phyloP scores from a whole-genome alignment of 1,284 basidiomycete species.

The Phylloboletellus chloephorus region DNA sequence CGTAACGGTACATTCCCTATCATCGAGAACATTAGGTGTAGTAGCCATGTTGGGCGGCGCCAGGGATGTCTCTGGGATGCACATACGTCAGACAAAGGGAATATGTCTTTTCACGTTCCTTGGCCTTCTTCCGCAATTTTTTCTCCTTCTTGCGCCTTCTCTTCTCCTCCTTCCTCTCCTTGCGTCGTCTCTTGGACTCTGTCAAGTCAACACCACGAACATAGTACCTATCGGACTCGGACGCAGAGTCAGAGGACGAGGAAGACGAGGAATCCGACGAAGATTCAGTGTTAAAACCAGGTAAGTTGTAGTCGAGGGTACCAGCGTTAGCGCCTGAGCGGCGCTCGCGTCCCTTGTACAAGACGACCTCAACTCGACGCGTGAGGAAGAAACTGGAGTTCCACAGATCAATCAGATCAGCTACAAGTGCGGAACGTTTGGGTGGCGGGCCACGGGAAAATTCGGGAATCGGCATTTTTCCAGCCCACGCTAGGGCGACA shows the following conservation, averaged over 20 bases:
- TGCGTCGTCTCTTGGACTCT: slow-evolving; percentile 45
- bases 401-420: slow-evolving; percentile 72
- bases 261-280: slow-evolving; percentile 36
- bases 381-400: slow-evolving; percentile 66
- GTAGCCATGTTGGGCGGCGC: slow-evolving; percentile 22
- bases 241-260: slow-evolving; percentile 37
- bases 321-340: slow-evolving; percentile 59
- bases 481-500: slow-evolving; percentile 63
- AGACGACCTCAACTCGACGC: slow-evolving; percentile 65
- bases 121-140: slow-evolving; percentile 53
- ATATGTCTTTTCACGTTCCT: slow-evolving; percentile 56
- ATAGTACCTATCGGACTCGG: slow-evolving; percentile 40
- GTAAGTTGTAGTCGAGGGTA: slow-evolving; percentile 47
- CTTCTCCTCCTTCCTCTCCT: slow-evolving; percentile 52
- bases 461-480: slow-evolving; percentile 59
- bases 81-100: slow-evolving; percentile 55
- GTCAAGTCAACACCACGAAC: slow-evolving; percentile 37
- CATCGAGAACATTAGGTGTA: slow-evolving; percentile 17
- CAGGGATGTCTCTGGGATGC: slow-evolving; percentile 29
- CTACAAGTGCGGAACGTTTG: slow-evolving; percentile 53
- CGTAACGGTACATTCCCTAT: not conserved
- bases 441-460: slow-evolving; percentile 43
- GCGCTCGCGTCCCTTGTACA: slow-evolving; percentile 71
- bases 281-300: slow-evolving; percentile 41
- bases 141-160: slow-evolving; percentile 57